Conservation (phyloP, 2,329 filamentous ascomycete genomes). For the Fusarium lyarnte region DNA sequence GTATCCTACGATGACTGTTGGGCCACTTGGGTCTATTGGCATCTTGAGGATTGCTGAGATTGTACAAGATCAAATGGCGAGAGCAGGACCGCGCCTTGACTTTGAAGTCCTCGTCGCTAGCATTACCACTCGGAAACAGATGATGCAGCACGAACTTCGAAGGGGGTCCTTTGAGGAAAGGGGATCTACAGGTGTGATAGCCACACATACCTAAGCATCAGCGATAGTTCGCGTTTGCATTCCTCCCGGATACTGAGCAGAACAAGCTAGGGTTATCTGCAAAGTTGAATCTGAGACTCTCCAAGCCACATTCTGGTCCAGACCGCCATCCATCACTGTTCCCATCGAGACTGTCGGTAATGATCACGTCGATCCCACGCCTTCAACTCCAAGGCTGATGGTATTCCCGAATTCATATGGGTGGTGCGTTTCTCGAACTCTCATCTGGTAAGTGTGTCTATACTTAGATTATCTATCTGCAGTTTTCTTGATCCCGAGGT, state of each 20-base stretch:
- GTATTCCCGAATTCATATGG: not conserved
- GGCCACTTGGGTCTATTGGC: not conserved
- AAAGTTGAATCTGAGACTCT: too few relatives aligned
- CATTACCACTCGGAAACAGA: not conserved
- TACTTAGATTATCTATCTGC: accelerated
- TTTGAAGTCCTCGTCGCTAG: not conserved
- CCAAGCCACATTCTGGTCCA: not conserved
- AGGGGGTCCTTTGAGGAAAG: not conserved
- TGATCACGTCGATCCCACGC: not conserved
- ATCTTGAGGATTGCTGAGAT: not conserved
- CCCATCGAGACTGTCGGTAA: not conserved
- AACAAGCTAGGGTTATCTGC: not conserved
- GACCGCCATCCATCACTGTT: not conserved
- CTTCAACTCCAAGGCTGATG: not conserved
- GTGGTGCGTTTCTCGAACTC: not conserved
- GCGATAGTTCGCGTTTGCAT: not conserved
- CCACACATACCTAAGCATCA: not conserved
- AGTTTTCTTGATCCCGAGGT: not conserved
- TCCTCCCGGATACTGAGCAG: not conserved
- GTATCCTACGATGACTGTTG: not conserved
- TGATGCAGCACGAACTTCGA: not conserved
- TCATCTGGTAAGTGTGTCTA: not conserved
- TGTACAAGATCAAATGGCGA: not conserved
- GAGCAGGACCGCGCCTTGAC: not conserved
- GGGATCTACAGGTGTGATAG: not conserved